Evolutionary conservation across 139 green algal species (phyloP).

Genomic region (Chlorella sp.): DNA sequence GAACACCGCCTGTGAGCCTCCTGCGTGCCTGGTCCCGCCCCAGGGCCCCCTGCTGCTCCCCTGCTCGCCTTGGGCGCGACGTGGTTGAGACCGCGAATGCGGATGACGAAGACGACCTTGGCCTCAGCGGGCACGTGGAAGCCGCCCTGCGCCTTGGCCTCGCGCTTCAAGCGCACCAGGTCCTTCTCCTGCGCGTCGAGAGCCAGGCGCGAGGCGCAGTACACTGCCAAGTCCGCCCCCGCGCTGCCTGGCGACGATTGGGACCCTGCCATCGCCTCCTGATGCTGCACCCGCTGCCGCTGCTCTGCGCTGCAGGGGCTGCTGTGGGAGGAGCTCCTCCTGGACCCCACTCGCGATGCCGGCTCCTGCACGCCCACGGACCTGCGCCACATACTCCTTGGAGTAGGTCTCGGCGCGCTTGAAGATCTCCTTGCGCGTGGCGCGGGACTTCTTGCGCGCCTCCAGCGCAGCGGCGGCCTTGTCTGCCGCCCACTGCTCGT

Average conservation of each 20-base stretch:
- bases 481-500: slow-evolving; percentile 72
- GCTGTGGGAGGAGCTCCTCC: no score
- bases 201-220: no score
- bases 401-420: slow-evolving; percentile 97
- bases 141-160: slow-evolving; percentile 79
- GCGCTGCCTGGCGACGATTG: no score
- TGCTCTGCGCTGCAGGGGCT: no score
- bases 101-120: slow-evolving; percentile 94
- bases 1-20: no score
- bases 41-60: no score
- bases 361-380: no score
- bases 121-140: slow-evolving; percentile 95
- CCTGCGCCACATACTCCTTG: slow-evolving; percentile 78
- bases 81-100: slow-evolving; percentile 96
- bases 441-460: slow-evolving; percentile 57
- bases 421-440: slow-evolving; percentile 81
- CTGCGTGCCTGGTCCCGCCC: no score
- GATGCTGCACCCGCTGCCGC: no score
- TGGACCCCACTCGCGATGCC: no score
- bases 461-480: slow-evolving; percentile 59
- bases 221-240: no score
- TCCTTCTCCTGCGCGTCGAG: slow-evolving; percentile 98
- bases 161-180: slow-evolving; percentile 83
- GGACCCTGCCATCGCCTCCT: no score
- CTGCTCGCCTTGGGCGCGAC: slow-evolving; percentile 81